Evolutionary conservation across 306 rosid species (phyloP), one percentile per base, ranked within the genome.

Genomic region (Oemleria cerasiformis): DNA sequence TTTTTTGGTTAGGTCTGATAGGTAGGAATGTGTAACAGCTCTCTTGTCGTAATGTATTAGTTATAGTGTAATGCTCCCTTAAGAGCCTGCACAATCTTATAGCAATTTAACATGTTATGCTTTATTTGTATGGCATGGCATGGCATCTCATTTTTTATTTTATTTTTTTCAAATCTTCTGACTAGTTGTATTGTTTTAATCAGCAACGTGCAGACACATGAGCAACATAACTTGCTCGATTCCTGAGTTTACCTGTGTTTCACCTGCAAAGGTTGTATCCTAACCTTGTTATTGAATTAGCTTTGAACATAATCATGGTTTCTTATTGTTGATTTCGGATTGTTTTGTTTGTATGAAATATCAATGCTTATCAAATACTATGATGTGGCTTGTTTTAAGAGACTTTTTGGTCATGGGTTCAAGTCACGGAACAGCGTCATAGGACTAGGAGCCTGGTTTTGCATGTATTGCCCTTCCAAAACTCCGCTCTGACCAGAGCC

Each of bases 171-270:
- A 12, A 23, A 40, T 50, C 53, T 34, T 47, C 62, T 78, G 50
- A 38, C 61, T 9, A 57, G 51, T 75, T 63, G 49, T 72, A 23
- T 58, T 40, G 6, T 53, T 66, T 73, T 50, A 83, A 70, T 75
- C 94, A 93, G 97, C 81, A 73, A 86, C 88, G n/a, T 91, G 98
- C 88, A 93, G 81, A 78, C 90, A 80, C 76, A 90, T 93, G 94
- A 88, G 87, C 78, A 79, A 68, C 6, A 81, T 83, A 42, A 81
- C 94, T 7, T 88, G 98, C 71, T 88, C 98, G 36, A 84, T 93
- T 84, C 98, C 98, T 15, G 97, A 93, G 78, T 93, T 93, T 75
- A 93, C 98, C 23, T 93, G 97, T 64, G 90, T 93, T 75, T 88
- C 98, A 45, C 85, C 98, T 68, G 94, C 98, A 51, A 93, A 91